A percentile compares a stretch with the other conserved stretches of the same genome.
These are phyloP conservation scores for Hericium coralloides DNA, from an alignment of 768 basidiomycete species.

Conservation along the genomic window DNA sequence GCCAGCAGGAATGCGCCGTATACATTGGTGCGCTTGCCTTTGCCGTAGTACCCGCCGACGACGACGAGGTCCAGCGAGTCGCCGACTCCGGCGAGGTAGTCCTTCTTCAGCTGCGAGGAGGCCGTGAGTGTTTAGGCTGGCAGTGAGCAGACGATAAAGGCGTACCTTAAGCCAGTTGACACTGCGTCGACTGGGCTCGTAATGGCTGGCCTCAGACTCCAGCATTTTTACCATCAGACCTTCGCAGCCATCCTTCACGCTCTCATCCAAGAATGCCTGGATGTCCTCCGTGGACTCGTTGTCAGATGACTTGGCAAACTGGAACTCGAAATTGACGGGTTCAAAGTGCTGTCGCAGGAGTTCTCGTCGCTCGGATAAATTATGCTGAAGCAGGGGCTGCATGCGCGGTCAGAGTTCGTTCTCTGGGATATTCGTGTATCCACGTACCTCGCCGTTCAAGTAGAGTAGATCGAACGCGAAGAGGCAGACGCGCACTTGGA, in stretches of 20 bases:
- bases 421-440: neutral
- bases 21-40: constrained; percentile 94
- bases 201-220: constrained; percentile 82
- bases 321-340: constrained; percentile 81
- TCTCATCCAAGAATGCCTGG: constrained; percentile 88
- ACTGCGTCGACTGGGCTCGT: constrained; percentile 91
- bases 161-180: constrained; percentile 96
- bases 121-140: neutral
- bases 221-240: constrained; percentile 99
- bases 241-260: constrained; percentile 97
- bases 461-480: constrained; percentile 97
- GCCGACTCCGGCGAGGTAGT: constrained; percentile 92
- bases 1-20: constrained; percentile 98
- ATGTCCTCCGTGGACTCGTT: constrained; percentile 88
- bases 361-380: constrained; percentile 67
- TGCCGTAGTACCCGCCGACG: constrained; percentile 95
- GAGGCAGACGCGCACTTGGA: constrained; percentile 91
- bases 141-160: neutral
- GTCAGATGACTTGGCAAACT: constrained; percentile 88
- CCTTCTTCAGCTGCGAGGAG: constrained; percentile 80
- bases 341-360: constrained; percentile 76
- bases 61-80: constrained; percentile 97
- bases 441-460: constrained; percentile 87
- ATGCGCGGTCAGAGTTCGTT: neutral
- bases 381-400: constrained; percentile 75